phyloP scores from a whole-genome alignment of 768 basidiomycete species.

The Lactifluus piperatus region DNA sequence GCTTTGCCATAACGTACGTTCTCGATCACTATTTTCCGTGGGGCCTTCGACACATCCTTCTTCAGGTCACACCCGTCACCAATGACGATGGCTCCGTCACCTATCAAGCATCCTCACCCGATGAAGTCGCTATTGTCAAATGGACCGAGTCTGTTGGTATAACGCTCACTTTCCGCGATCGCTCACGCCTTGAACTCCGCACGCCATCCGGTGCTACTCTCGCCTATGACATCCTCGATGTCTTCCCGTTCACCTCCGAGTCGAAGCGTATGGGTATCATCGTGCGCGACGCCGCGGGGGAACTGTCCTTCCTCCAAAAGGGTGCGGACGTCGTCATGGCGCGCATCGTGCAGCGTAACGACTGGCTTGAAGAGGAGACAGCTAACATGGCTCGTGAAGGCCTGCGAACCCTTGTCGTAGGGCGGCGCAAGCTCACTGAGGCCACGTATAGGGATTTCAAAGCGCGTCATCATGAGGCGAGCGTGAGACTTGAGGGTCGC shows the following conservation, averaged over 20 bases:
- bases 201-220: slow-evolving; percentile 56
- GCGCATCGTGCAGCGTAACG: slow-evolving; percentile 89
- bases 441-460: slow-evolving; percentile 72
- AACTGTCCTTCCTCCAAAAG: slow-evolving; percentile 88
- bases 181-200: slow-evolving; percentile 79
- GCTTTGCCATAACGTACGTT: slow-evolving; percentile 86
- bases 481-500: slow-evolving; percentile 66
- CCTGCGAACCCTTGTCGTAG: slow-evolving; percentile 88
- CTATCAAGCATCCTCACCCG: slow-evolving; percentile 97
- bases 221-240: slow-evolving; percentile 78
- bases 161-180: slow-evolving; percentile 81
- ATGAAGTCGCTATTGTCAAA: slow-evolving; percentile 96
- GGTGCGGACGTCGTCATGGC: slow-evolving; percentile 99
- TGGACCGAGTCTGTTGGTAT: slow-evolving; percentile 96
- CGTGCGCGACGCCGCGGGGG: slow-evolving; percentile 70
- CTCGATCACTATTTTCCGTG: background rate
- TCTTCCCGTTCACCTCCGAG: slow-evolving; percentile 98
- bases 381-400: slow-evolving; percentile 99
- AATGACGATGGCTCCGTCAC: slow-evolving; percentile 94
- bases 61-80: slow-evolving; percentile 85
- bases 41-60: background rate
- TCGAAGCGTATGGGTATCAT: slow-evolving; percentile 99
- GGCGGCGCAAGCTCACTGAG: slow-evolving; percentile 61
- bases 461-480: slow-evolving; percentile 62
- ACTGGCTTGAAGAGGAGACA: slow-evolving; percentile 98